phyloP scores from a whole-genome alignment of 257 asterid species.

The Rauvolfia tetraphylla region DNA sequence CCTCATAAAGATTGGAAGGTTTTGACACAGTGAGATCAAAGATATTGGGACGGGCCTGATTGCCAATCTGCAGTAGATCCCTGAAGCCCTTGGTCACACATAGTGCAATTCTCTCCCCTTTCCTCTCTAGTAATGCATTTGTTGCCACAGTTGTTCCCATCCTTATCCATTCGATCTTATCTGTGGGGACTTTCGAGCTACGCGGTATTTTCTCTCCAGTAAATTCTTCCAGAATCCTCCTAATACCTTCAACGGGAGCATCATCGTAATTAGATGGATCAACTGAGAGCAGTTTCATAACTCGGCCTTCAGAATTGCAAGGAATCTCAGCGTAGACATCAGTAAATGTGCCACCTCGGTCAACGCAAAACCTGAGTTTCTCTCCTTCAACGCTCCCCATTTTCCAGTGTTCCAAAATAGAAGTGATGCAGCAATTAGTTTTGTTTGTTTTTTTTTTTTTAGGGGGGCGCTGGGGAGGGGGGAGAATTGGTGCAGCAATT shows the following conservation, averaged over 20 bases:
- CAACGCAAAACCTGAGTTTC: conserved; percentile 82
- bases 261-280: conserved; percentile 94
- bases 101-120: conserved; percentile 89
- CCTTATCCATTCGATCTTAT: conserved; percentile 93
- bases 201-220: conserved; percentile 71
- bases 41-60: conserved; percentile 90
- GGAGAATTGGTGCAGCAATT: too few species aligned
- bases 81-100: conserved; percentile 83
- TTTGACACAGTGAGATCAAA: conserved; percentile 89
- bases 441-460: too few species aligned
- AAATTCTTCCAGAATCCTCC: conserved; percentile 86
- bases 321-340: conserved; percentile 97
- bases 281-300: conserved; percentile 87
- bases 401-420: background rate
- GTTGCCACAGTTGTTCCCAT: conserved; percentile 99
- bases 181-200: conserved; percentile 76
- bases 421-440: background rate
- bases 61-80: conserved; percentile 90
- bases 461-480: too few species aligned
- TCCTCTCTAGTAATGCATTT: conserved; percentile 85
- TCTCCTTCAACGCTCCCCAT: conserved; percentile 64
- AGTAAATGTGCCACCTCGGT: conserved; percentile 96
- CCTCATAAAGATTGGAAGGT: conserved; percentile 88
- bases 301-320: conserved; percentile 74
- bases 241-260: conserved; percentile 96